These are phyloP conservation scores for Leishmania amazonensis DNA, from an alignment of 208 protist genomes.

Conservation along the genomic window DNA sequence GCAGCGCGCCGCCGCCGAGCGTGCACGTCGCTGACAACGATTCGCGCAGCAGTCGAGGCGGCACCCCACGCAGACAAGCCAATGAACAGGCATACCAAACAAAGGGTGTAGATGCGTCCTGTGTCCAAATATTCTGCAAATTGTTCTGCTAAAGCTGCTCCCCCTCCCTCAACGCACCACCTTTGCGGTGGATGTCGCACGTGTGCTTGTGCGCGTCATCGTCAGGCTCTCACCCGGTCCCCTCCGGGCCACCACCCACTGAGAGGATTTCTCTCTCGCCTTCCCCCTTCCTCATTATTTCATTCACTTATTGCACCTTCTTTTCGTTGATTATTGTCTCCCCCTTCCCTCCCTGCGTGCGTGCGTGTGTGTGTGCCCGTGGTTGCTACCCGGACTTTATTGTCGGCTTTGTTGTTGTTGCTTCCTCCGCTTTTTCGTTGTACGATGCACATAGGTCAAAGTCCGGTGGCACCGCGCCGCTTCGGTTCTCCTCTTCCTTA, in stretches of 20 bases:
- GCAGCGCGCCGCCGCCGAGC: constrained; percentile 71
- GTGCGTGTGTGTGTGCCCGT: not conserved
- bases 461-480: not conserved
- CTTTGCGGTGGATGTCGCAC: not conserved
- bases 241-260: not conserved
- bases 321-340: not conserved
- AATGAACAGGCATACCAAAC: not conserved
- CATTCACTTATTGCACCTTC: not conserved
- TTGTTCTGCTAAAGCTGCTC: not conserved
- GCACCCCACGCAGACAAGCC: not conserved
- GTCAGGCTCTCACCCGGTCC: not conserved
- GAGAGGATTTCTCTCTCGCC: not conserved
- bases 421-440: not conserved
- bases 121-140: not conserved
- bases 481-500: not conserved
- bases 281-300: not conserved
- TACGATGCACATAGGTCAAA: constrained; percentile 7
- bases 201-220: not conserved
- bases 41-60: not conserved
- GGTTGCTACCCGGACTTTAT: not conserved
- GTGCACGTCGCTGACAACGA: constrained; percentile 50
- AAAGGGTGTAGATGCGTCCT: not conserved
- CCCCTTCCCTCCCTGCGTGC: not conserved
- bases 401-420: not conserved
- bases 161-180: not conserved